Base-by-base conservation (phyloP, 225 moss, liverwort and hornwort species). In the Pleurozium schreberi region DNA sequence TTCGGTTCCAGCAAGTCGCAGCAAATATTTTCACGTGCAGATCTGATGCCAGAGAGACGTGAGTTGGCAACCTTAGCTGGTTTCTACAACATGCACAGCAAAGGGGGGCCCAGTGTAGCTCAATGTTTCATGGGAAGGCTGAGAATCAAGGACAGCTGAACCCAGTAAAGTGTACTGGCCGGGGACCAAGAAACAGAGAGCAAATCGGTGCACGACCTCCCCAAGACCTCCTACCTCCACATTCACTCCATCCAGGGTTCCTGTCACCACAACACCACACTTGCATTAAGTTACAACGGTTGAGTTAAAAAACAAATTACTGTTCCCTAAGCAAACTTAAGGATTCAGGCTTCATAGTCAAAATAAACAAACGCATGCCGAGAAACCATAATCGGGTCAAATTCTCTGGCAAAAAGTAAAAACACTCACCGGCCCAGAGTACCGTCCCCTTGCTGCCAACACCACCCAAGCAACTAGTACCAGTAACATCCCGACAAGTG, bases 401-500 rank as follows among this genome's bases (percentile, higher is more conserved):
- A 76, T 49, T 75, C 18, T 31, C 59, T 73, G 38, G 82, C 70
- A 90, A 61, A 34, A 74, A 83, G 79, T 55, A 36, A 18, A 68
- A 73, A 40, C 67, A 61, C 96, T 92, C 93, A 97, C 99, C 99
- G 85, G 99, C 97, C 99, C 99, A 99, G 59, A 99, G 93, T 75
- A 99, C 99, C 38, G 99, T 99, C 73, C 96, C 94, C 91, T 96
- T 97, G 79, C 92, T 92, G 83, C 97, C 97, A 90, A 88, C 93
- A 59, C 94, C 94, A 88, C 96, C 96, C 87, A 99, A 87, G 92
- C 99, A 99, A 84, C 95, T 97, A 59, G 96, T 95, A 70, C 97
- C 97, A 63, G 99, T 96, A n/a, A 99, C 97, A 93, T 99, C 99
- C 77, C 96, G 95, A 90, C 99, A 99, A 68, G 96, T 96, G 61